Base-by-base conservation (phyloP, 2,329 filamentous ascomycete species). In the Ophiobolus disseminans region DNA sequence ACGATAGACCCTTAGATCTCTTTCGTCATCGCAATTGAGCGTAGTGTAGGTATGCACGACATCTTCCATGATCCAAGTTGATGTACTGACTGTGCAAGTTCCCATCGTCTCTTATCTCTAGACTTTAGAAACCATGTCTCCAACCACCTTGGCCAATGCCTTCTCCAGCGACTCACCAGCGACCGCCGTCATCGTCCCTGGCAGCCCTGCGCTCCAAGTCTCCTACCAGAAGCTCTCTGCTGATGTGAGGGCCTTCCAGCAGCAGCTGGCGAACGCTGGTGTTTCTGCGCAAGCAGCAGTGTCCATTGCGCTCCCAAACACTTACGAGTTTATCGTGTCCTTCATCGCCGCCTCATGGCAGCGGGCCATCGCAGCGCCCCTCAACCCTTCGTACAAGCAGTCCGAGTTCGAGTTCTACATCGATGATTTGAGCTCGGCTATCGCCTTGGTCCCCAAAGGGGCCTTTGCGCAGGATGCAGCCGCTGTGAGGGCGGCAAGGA, bases 331-430 rank as follows among this genome's bases (percentile, higher is more conserved):
- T 75, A 89, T 95, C 68, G 86, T 94, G 47, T 86, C 90, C 2
- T 96, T 95, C 75, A 82, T 95, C 35, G 90, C 90, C n/a, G 82
- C 86, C 14, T 85, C 89, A n/a, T 91, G 87, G 85, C 90, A 94
- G 77, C 83, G 91, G 63, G 89, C 81, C 22, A 87, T 94, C 60
- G 90, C 90, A 6, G 91, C 91, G 3, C 91, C 90, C n/a, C 78
- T 96, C 58, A 95, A 96, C 73, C 86, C 90, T 31, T 87, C 86
- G 35, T 95, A 95, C 79, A 95, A 92, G 77, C 89, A 94, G 74
- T 86, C 86, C 48, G 90, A 95, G 73, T 94, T 93, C 70, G 90
- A 94, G 72, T 95, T 95, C 75, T 95, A 94, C 74, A 93, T 96
- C 65, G 87, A 91, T 57, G 90, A 96, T 69, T 80, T 95, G 62